Conservation (phyloP, 1,139 yeast genomes). For the Saccharomyces hybrid region DNA sequence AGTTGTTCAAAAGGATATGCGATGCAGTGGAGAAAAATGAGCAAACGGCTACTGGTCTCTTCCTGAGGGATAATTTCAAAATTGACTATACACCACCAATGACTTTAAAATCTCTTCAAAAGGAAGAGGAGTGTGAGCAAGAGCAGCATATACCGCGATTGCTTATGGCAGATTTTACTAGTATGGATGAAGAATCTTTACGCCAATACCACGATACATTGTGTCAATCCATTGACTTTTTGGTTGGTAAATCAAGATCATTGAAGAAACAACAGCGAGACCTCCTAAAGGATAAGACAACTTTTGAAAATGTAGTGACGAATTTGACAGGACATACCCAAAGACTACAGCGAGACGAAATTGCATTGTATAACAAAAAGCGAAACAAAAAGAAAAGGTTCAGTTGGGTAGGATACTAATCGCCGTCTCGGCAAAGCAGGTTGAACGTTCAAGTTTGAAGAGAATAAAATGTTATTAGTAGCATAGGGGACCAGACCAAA, state of each 20-base stretch:
- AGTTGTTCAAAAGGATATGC: slow-evolving; percentile 13
- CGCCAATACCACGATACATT: slow-evolving; percentile 23
- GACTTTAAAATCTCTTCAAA: slow-evolving; percentile 12
- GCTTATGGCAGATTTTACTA: slow-evolving; percentile 6
- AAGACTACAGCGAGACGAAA: slow-evolving; percentile 28
- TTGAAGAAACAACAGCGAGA: slow-evolving; percentile 15
- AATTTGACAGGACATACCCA: slow-evolving; percentile 32
- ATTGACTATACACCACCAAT: slow-evolving; percentile 16
- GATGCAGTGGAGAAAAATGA: slow-evolving; percentile 7
- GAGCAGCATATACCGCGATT: slow-evolving; percentile 16
- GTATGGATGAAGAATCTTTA: slow-evolving; percentile 6
- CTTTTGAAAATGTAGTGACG: slow-evolving; percentile 29
- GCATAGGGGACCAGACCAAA: not conserved
- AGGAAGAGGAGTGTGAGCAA: slow-evolving; percentile 12
- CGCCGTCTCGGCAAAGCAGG: not conserved
- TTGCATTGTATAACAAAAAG: slow-evolving; percentile 26
- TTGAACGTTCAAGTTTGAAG: not conserved
- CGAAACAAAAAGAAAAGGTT: slow-evolving; percentile 17
- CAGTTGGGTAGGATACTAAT: slow-evolving; percentile 17
- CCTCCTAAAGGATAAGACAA: slow-evolving; percentile 23
- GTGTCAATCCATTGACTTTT: slow-evolving; percentile 22
- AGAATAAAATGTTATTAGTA: not conserved
- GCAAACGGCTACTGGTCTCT: slow-evolving; percentile 5
- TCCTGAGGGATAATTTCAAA: slow-evolving; percentile 17
- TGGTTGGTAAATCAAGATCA: slow-evolving; percentile 15